Base-by-base conservation (phyloP, 352 stramenopile species). In the Phytophthora sp. region DNA sequence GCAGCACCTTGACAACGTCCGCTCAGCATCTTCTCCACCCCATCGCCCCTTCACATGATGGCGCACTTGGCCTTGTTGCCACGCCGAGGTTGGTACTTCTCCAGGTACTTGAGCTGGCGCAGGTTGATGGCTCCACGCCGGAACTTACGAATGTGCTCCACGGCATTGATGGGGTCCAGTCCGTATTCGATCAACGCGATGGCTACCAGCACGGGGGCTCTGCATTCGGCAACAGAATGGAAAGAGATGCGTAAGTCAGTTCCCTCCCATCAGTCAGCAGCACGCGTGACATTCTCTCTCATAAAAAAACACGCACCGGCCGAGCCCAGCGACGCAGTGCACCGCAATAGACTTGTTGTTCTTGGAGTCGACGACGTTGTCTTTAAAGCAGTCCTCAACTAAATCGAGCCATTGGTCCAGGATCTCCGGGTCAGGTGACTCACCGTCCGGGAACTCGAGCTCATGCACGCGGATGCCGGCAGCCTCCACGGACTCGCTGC, bases 101-200 rank as follows among this genome's bases (percentile, higher is more conserved):
- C 94, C 64, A 99, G 78, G 74, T 99, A 99, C 68, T 97, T 91
- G 49, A 99, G 86, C 76, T 99, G 97, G 50, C 97, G 97, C 51
- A 98, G 80, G 71, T 99, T 99, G 74, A 99, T 99, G 13, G 97
- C 97, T 18, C 97, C 96, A 58, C 97, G 89, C 21, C 97, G 89
- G 57, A 91, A 90, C 70, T 94, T 89, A 56, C 97, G 90, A 66
- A 99, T 99, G 68, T 98, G 95, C 71, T 98, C 93, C n/a, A 99
- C 96, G 6, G 96, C 97, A 54, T 98, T 96, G 46, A 98, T 96
- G 26, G 97, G 90, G 76, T 99, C 96, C 74, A 98, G 82, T 27
- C 88, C 91, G 44, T 89, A 98, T 75, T 99, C 97, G 71, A 99
- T 99, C 38, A 99, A 74, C 36, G 97, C 97, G 69, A 99, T 98